phyloP scores from a whole-genome alignment of 2,329 filamentous ascomycete species.

The Ophiostoma piceae region DNA sequence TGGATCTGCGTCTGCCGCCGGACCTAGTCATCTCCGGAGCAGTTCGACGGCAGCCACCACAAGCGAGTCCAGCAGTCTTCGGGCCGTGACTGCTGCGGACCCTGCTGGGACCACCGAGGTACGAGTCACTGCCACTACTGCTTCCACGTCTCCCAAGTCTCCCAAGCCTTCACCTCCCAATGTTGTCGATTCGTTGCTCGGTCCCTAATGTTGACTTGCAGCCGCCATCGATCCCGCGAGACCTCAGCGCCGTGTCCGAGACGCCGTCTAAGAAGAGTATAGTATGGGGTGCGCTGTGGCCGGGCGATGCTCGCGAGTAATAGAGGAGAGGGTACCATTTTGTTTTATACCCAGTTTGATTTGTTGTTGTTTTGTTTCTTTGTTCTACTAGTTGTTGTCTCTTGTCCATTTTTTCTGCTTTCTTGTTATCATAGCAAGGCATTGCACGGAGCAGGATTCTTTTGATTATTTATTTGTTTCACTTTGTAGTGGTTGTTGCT shows the following conservation, averaged over 20 bases:
- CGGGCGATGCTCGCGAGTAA: not conserved
- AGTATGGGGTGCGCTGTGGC: conserved; percentile 59
- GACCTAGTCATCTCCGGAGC: not conserved
- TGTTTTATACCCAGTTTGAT: conserved; percentile 5
- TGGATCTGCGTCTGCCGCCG: not conserved
- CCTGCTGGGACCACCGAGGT: conserved; percentile 41
- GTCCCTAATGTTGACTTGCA: conserved; percentile 37
- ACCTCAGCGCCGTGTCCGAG: conserved; percentile 37
- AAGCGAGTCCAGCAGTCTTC: conserved; percentile 56
- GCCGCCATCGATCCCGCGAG: conserved; percentile 32
- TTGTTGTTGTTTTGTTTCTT: not conserved
- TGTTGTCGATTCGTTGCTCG: conserved; percentile 46
- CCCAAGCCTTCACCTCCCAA: not conserved
- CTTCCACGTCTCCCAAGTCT: conserved; percentile 27
- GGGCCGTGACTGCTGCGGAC: conserved; percentile 30
- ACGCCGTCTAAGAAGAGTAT: conserved; percentile 48
- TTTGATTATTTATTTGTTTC: not conserved
- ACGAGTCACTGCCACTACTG: conserved; percentile 35
- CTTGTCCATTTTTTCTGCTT: not conserved
- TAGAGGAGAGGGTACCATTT: not conserved
- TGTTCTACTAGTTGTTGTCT: conserved; percentile 29
- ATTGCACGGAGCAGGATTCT: conserved; percentile 11
- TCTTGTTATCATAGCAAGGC: conserved; percentile 3
- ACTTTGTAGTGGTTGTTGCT: not conserved
- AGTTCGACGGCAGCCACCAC: conserved; percentile 30